A percentile compares a stretch with the other conserved stretches of the same genome.
phyloP scores from a whole-genome alignment of 179 eudicot species.

The Beta lomatogona region DNA sequence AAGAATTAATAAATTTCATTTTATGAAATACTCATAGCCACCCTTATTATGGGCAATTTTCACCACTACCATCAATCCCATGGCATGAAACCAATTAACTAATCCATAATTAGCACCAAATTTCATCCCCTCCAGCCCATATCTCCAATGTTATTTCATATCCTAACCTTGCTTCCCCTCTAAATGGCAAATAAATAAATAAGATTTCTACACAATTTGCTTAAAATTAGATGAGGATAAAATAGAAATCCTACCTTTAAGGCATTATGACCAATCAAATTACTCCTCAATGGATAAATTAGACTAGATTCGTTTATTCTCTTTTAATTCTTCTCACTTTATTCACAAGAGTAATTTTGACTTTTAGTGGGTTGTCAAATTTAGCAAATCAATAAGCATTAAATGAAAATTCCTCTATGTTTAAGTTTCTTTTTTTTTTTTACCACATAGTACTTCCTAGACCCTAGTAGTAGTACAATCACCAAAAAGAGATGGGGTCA shows the following conservation, averaged over 20 bases:
- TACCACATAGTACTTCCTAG: too few relatives aligned
- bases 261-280: slow-evolving; percentile 27
- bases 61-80: background rate
- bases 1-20: too few relatives aligned
- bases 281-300: background rate
- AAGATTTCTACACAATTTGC: background rate
- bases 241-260: slow-evolving; percentile 19
- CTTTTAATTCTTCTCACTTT: slow-evolving; percentile 7
- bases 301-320: background rate
- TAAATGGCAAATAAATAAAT: background rate
- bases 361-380: slow-evolving; percentile 19
- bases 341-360: slow-evolving; percentile 12
- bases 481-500: background rate
- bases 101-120: slow-evolving; percentile 18
- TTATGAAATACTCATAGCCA: too few relatives aligned
- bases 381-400: slow-evolving; percentile 29
- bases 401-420: slow-evolving; percentile 11
- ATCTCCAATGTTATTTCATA: background rate
- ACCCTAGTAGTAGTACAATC: background rate
- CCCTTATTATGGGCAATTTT: background rate
- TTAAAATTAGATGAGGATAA: slow-evolving; percentile 14
- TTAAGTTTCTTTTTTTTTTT: background rate
- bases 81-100: background rate
- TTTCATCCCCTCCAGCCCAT: background rate
- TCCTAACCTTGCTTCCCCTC: background rate